Base-by-base conservation (phyloP, 139 green algal species). In the Chlorella vulgaris region DNA sequence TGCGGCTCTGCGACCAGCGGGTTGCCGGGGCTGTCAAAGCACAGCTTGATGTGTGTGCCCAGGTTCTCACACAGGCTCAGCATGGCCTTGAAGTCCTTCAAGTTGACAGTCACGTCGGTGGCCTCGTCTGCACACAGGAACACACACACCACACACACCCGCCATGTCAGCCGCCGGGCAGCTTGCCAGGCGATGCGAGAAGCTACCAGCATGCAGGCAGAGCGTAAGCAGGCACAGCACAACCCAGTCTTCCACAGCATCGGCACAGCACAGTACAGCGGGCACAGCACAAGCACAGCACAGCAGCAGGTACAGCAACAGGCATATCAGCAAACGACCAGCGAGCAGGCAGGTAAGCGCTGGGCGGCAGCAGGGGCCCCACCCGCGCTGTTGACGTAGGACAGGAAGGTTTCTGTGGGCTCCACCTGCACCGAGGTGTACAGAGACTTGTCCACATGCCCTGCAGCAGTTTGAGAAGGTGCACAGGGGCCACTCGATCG, bases 31-130 rank as follows among this genome's bases (percentile, higher is more conserved):
- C 39, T 21, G 13, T 90, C 88, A 60, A 94, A 88, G 29, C 81
- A 65, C 22, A 95, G 71, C 10, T 63, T 38, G 22, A 93, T 74
- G 69, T 91, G 82, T 13, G 83, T 81, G 10, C 58, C 55, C 38
- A 84, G 69, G 24, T 53, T 43, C 31, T 91, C 85, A 60, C 90
- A 94, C 70, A 95, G 82, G 5, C 38, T 42, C 63, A 94, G 73
- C 84, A 96, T 88, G 29, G 76, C 62, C n/a, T 81, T 87, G 78
- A 94, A 93, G 76, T 95, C 91, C 39, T 92, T 91, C 18, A 95
- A 60, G 83, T 96, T 95, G 83, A 95, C 91, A 7, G 89, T 96
- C 15, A 93, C 90, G 35, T 95, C 91, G 18, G 71, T 47, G 0
- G 78, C 39, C 26, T 76, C 63, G 0, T 79, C 66, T 85, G 70